phyloP scores from a whole-genome alignment of 2,329 filamentous ascomycete genomes.

The Stagonosporopsis cucurbitacearum region DNA sequence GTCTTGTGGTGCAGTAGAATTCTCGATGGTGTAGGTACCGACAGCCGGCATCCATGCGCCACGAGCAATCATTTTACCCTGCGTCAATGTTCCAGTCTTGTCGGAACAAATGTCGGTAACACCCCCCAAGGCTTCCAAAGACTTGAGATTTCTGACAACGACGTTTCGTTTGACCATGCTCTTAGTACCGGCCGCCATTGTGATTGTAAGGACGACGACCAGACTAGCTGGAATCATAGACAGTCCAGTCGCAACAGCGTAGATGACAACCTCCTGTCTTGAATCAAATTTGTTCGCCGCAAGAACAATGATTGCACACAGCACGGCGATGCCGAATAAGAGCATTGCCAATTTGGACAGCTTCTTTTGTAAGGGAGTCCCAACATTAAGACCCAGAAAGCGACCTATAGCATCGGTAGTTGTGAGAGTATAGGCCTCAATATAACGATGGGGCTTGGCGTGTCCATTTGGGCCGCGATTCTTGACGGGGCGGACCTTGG shows the following conservation, averaged over 20 bases:
- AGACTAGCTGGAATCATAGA: slow-evolving; percentile 49
- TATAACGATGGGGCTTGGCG: slow-evolving; percentile 46
- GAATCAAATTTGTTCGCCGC: slow-evolving; percentile 49
- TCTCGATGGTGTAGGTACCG: slow-evolving; percentile 48
- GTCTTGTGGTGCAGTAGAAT: slow-evolving; percentile 43
- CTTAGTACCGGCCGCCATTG: slow-evolving; percentile 49
- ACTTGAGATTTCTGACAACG: slow-evolving; percentile 44
- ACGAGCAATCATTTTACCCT: slow-evolving; percentile 52
- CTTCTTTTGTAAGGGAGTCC: slow-evolving; percentile 49
- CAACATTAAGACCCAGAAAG: slow-evolving; percentile 51
- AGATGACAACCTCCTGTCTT: slow-evolving; percentile 50
- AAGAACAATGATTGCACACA: slow-evolving; percentile 51
- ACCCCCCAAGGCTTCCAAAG: slow-evolving; percentile 46
- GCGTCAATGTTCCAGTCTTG: slow-evolving; percentile 48
- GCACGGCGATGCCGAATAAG: slow-evolving; percentile 47
- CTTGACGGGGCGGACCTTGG: slow-evolving; percentile 50
- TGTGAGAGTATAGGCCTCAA: slow-evolving; percentile 62
- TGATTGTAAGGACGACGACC: slow-evolving; percentile 49
- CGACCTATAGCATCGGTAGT: slow-evolving; percentile 47
- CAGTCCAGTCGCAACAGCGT: slow-evolving; percentile 49
- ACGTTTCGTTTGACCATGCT: slow-evolving; percentile 48
- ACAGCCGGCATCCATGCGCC: slow-evolving; percentile 48
- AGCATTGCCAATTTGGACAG: slow-evolving; percentile 42
- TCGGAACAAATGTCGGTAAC: slow-evolving; percentile 48
- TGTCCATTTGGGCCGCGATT: slow-evolving; percentile 50